Evolutionary conservation across 345 rosid genomes (phyloP).

Genomic region (Erucastrum elatum): DNA sequence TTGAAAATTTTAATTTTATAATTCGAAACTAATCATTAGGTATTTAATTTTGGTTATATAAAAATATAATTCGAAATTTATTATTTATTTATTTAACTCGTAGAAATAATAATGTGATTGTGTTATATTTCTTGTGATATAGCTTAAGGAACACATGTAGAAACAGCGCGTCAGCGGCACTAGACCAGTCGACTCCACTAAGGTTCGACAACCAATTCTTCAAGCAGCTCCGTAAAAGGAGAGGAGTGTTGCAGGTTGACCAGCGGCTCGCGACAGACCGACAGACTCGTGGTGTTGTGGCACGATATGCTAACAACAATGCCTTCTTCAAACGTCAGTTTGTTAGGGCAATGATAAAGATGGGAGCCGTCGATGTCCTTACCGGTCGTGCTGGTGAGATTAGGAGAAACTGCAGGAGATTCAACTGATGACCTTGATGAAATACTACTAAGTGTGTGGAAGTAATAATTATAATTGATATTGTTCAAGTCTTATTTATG

Average conservation of each 20-base stretch:
- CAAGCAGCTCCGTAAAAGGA: slow-evolving; percentile 31
- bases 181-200: slow-evolving; percentile 40
- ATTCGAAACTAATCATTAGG: not conserved
- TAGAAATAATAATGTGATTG: not conserved
- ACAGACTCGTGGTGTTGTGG: slow-evolving; percentile 35
- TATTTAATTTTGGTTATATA: not conserved
- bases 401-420: slow-evolving; percentile 59
- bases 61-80: not conserved
- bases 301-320: slow-evolving; percentile 32
- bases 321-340: slow-evolving; percentile 47
- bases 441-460: not conserved
- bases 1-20: not conserved
- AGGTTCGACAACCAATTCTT: slow-evolving; percentile 38
- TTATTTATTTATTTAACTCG: not conserved
- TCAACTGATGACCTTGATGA: slow-evolving; percentile 31
- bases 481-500: not conserved
- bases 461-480: not conserved
- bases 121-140: not conserved
- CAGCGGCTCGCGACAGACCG: slow-evolving; percentile 27
- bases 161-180: slow-evolving; percentile 19
- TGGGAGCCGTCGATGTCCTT: slow-evolving; percentile 65
- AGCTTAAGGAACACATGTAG: slow-evolving; percentile 39
- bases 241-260: slow-evolving; percentile 42
- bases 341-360: slow-evolving; percentile 65
- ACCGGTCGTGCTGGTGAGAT: slow-evolving; percentile 65